Evolutionary conservation across 1,284 basidiomycete species (phyloP).

Genomic region (Ganoderma leucocontextum): DNA sequence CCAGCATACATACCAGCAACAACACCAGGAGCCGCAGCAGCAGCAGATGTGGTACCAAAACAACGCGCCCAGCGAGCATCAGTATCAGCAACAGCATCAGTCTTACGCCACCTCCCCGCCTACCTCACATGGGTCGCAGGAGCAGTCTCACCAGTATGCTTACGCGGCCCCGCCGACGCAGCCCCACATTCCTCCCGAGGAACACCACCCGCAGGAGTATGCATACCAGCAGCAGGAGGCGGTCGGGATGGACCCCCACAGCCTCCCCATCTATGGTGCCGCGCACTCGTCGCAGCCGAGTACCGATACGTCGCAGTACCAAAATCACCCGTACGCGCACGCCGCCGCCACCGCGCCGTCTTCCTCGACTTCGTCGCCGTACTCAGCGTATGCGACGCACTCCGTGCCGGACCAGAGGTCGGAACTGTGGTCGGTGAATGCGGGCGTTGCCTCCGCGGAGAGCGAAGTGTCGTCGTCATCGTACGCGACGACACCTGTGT

Average conservation of each 20-base stretch:
- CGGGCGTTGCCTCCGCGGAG: conserved; percentile 1
- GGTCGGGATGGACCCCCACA: conserved; percentile 7
- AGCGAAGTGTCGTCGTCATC: conserved; percentile 9
- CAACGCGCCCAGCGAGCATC: not conserved
- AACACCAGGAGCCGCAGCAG: not conserved
- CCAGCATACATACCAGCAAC: conserved; percentile 6
- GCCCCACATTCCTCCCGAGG: not conserved
- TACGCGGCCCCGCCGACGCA: conserved; percentile 10
- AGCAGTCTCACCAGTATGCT: conserved; percentile 15
- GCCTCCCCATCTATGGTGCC: conserved; percentile 32
- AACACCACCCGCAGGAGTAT: conserved; percentile 11
- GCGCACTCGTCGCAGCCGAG: conserved; percentile 17
- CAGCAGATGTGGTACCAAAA: not conserved
- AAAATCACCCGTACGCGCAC: conserved; percentile 19
- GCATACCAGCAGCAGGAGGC: conserved; percentile 19
- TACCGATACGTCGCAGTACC: conserved; percentile 7
- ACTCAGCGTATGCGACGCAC: conserved; percentile 15
- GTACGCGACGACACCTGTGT: conserved; percentile 16
- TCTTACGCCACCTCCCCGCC: not conserved
- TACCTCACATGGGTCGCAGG: not conserved
- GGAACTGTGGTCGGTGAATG: conserved; percentile 30
- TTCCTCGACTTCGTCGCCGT: conserved; percentile 10
- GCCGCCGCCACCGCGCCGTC: not conserved
- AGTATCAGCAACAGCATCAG: conserved; percentile 29
- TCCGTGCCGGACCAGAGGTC: conserved; percentile 23